phyloP scores from a whole-genome alignment of 148 eudicot genomes.

The Selenicereus undatus region DNA sequence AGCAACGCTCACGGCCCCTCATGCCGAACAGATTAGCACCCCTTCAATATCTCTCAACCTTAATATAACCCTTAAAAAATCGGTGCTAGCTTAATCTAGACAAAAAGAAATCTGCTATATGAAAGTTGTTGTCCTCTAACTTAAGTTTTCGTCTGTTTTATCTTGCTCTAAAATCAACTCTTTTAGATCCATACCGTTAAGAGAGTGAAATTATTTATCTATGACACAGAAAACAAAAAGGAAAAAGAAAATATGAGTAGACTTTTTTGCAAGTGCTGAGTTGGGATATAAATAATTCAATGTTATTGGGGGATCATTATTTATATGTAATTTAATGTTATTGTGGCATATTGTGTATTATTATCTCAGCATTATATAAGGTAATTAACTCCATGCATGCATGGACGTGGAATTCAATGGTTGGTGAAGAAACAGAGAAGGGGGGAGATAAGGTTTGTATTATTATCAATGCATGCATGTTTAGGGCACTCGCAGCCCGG shows the following conservation, averaged over 20 bases:
- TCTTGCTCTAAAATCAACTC: too few relatives aligned
- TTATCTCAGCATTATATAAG: neutral
- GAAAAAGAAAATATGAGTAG: neutral
- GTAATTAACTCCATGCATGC: neutral
- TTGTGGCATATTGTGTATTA: neutral
- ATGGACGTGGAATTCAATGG: neutral
- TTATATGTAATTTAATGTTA: neutral
- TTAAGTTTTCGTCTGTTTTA: too few relatives aligned
- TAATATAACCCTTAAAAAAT: too few relatives aligned
- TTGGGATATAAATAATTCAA: neutral
- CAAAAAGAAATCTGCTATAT: too few relatives aligned
- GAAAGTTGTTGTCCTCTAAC: too few relatives aligned
- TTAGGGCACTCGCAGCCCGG: too few relatives aligned
- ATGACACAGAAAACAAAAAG: neutral
- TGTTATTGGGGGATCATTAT: neutral
- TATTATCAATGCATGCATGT: neutral
- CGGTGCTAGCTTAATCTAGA: too few relatives aligned
- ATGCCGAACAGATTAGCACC: too few relatives aligned
- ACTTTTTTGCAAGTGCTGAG: neutral
- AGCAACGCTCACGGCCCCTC: too few relatives aligned
- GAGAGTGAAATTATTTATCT: too few relatives aligned
- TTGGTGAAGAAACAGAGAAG: slow-evolving; percentile 1
- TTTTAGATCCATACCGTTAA: too few relatives aligned
- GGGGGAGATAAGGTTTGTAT: neutral
- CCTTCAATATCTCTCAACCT: too few relatives aligned